Evolutionary conservation across 2,329 filamentous ascomycete species (phyloP).

Genomic region (Verticillium klebahnii): DNA sequence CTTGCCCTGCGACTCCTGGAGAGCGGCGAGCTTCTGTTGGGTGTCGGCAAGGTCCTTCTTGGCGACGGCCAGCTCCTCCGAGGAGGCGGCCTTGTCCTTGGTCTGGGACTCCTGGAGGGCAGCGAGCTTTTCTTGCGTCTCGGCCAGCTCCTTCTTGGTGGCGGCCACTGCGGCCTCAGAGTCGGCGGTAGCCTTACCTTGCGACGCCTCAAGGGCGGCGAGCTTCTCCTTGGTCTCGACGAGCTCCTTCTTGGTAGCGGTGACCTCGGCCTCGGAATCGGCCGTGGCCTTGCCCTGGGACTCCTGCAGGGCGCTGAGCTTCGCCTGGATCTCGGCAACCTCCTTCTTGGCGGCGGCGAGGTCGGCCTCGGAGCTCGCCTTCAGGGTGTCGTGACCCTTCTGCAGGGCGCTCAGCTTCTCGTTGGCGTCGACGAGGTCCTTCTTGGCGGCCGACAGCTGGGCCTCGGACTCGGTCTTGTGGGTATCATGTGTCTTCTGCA

Average conservation of each 20-base stretch:
- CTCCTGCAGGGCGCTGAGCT: slow-evolving; percentile 14
- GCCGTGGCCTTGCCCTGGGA: slow-evolving; percentile 15
- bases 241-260: slow-evolving; percentile 23
- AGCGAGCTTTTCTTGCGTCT: slow-evolving; percentile 16
- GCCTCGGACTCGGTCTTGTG: slow-evolving; percentile 26
- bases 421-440: slow-evolving; percentile 20
- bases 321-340: slow-evolving; percentile 19
- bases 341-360: slow-evolving; percentile 24
- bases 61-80: slow-evolving; percentile 22
- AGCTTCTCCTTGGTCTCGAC: slow-evolving; percentile 13
- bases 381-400: slow-evolving; percentile 9
- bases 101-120: slow-evolving; percentile 17
- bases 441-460: slow-evolving; percentile 23
- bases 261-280: slow-evolving; percentile 21
- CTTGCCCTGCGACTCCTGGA: slow-evolving; percentile 15
- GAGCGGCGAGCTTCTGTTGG: slow-evolving; percentile 23
- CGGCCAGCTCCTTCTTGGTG: slow-evolving; percentile 11
- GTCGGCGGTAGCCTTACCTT: slow-evolving; percentile 21
- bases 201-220: slow-evolving; percentile 17
- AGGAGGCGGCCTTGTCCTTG: slow-evolving; percentile 16
- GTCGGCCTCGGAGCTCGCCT: slow-evolving; percentile 21
- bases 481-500: slow-evolving; percentile 21
- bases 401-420: slow-evolving; percentile 17
- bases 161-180: slow-evolving; percentile 19
- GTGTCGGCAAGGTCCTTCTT: slow-evolving; percentile 26